Base-by-base conservation (phyloP, 352 stramenopile genomes). In the Globisporangium orthogonon region DNA sequence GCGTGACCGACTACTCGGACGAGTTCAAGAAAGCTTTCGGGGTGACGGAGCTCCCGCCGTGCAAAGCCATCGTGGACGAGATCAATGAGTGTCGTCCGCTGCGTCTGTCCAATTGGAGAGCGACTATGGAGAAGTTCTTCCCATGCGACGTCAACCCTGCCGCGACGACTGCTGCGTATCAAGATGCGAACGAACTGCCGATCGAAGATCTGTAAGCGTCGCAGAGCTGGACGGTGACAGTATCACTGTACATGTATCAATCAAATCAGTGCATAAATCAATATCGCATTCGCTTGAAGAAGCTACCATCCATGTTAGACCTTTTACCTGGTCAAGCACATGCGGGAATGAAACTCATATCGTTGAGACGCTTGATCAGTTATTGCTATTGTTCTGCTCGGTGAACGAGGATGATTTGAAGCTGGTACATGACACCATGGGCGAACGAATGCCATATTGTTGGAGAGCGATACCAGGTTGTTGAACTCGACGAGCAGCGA, bases 11-110 rank as follows among this genome's bases (percentile, higher is more conserved):
- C 46, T 87, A 83, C 57, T 61, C 73, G 2, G 50, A 57, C 0
- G 54, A 60, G 31, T 85, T 85, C 60, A 83, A 85, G 58, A 60
- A 56, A 2, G 69, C 68, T 4, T 85, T 72, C 66, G 47, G 61
- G 6, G 67, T 67, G 2, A 67, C 70, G 9, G 58, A 63, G 13
- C 58, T 62, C n/a, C 66, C 72, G 13, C 68, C 72, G 13, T 81
- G 74, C 53, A 63, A 82, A 40, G 61, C 50, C 1, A 74, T 85
- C 23, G 65, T 85, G 7, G 67, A 85, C 17, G 63, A 62, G 4
- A 72, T 87, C 45, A 49, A 49, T 18, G 18, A 28, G 18, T 49
- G 44, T 13, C 33, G 13, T 17, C 28, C 15, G 14, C 29, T 30
- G n/a, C 54, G 10, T 2, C 44, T 49, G n/a, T 28, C 44, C 15